Evolutionary conservation across 208 protist genomes (phyloP), one percentile per base, ranked within the genome.

Genomic region (Polymyxa betae): DNA sequence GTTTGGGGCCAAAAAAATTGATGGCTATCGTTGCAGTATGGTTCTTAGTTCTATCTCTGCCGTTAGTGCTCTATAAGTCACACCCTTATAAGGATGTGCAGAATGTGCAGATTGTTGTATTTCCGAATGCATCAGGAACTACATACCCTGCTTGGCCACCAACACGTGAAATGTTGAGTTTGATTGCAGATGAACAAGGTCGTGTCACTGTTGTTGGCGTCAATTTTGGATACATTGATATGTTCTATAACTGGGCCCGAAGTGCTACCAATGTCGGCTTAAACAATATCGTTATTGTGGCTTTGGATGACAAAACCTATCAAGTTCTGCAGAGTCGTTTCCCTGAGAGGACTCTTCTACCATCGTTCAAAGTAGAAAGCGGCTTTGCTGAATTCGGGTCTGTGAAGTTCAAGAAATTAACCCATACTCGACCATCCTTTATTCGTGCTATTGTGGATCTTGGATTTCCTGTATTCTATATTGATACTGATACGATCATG

Each of bases 191-290:
- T 35, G 72, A 35, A 5, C 16, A 82, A 5, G 35, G 35, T 35
- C 72, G n/a, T 5, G 16, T 82, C 5, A 82, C 72, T 43, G 72
- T 43, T 35, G 40, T 82, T 43, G 72, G 72, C 5, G 72, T 82
- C n/a, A 35, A 5, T n/a, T 35, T 82, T 43, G 72, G 40, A 35
- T 82, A 82, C n/a, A 82, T 82, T 82, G 72, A 82, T n/a, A 35
- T 82, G 5, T 35, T 43, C 72, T 5, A 82, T 45, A 20, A 38
- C 5, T 43, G 5, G 16, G 5, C 5, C 72, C 12, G 10, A 82
- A 5, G 35, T 35, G 40, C 40, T 43, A 5, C 5, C 5, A 12
- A 5, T 20, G 72, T 82, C 72, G n/a, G n/a, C 40, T 5, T 82
- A 20, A 5, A 12, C 35, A 82, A 82, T 35, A 12, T 82, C 16